Evolutionary conservation across 2,329 filamentous ascomycete genomes (phyloP).

Genomic region (Gliomastix tumulicola): DNA sequence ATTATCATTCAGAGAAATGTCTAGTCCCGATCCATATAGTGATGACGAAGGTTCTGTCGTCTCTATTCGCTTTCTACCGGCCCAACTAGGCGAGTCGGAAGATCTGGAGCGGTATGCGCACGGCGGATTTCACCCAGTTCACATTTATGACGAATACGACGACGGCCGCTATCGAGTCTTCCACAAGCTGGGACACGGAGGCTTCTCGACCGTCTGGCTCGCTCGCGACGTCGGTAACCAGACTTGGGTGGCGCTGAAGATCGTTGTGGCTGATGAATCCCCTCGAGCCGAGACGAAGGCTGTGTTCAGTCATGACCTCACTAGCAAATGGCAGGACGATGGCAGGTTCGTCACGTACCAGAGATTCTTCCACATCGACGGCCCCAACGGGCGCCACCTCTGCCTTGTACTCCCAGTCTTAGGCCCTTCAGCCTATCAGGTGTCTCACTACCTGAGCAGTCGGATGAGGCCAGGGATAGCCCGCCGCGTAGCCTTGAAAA

Average conservation of each 20-base stretch:
- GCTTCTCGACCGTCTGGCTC: constrained; percentile 37
- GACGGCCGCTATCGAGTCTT: constrained; percentile 27
- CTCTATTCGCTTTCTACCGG: not conserved
- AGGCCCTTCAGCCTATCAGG: constrained; percentile 8
- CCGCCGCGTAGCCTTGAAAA: not conserved
- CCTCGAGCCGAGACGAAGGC: constrained; percentile 13
- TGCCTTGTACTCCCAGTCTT: constrained; percentile 17
- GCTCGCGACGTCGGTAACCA: constrained; percentile 12
- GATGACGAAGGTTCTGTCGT: not conserved
- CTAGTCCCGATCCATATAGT: too few species aligned
- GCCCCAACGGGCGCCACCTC: constrained; percentile 17
- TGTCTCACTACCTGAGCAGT: not conserved
- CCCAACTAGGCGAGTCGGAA: not conserved
- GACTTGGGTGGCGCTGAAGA: constrained; percentile 18
- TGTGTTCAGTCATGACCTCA: constrained; percentile 8
- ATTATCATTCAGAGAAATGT: too few species aligned
- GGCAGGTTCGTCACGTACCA: constrained; percentile 4
- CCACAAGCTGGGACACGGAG: constrained; percentile 35
- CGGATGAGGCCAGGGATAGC: not conserved
- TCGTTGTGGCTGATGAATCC: not conserved
- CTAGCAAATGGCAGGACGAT: constrained; percentile 1
- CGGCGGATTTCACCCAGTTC: constrained; percentile 30
- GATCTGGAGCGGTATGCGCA: constrained; percentile 16
- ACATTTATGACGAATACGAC: not conserved
- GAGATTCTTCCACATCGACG: constrained; percentile 12